Conservation (phyloP, 2,329 filamentous ascomycete species). For the Colletotrichum cereale region DNA sequence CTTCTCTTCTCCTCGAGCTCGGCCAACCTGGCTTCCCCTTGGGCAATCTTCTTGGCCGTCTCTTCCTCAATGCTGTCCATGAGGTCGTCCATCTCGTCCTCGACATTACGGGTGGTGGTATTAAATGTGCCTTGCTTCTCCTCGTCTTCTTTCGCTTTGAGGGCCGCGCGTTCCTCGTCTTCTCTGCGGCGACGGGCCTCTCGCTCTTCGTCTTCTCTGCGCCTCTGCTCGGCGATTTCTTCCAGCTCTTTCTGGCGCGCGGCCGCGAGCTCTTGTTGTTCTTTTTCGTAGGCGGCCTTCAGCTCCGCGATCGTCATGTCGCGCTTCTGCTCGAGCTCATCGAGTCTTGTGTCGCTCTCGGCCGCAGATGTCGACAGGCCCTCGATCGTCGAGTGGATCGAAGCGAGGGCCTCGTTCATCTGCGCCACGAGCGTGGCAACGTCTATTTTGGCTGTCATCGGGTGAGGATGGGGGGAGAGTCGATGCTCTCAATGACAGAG, state of each 20-base stretch:
- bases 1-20: conserved; percentile 51
- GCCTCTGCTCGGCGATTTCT: conserved; percentile 51
- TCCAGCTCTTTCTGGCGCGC: conserved; percentile 49
- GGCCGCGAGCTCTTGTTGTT: conserved; percentile 47
- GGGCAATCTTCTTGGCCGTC: conserved; percentile 46
- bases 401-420: conserved; percentile 57
- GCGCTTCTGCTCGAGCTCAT: conserved; percentile 54
- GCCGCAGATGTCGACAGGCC: conserved; percentile 47
- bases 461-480: conserved; percentile 10
- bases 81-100: conserved; percentile 52
- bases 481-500: conserved; percentile 1
- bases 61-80: conserved; percentile 52
- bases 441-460: conserved; percentile 46
- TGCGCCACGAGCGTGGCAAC: conserved; percentile 55
- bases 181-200: conserved; percentile 51
- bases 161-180: conserved; percentile 50
- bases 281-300: conserved; percentile 47
- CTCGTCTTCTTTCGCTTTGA: conserved; percentile 48
- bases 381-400: conserved; percentile 54
- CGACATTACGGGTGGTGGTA: conserved; percentile 48
- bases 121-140: conserved; percentile 48
- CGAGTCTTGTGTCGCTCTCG: conserved; percentile 52
- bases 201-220: conserved; percentile 57
- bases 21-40: conserved; percentile 49
- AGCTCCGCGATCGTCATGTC: conserved; percentile 51